A percentile compares a stretch with the other conserved stretches of the same genome.
phyloP scores from a whole-genome alignment of 2,329 filamentous ascomycete genomes.

The Sporothrix humicola region DNA sequence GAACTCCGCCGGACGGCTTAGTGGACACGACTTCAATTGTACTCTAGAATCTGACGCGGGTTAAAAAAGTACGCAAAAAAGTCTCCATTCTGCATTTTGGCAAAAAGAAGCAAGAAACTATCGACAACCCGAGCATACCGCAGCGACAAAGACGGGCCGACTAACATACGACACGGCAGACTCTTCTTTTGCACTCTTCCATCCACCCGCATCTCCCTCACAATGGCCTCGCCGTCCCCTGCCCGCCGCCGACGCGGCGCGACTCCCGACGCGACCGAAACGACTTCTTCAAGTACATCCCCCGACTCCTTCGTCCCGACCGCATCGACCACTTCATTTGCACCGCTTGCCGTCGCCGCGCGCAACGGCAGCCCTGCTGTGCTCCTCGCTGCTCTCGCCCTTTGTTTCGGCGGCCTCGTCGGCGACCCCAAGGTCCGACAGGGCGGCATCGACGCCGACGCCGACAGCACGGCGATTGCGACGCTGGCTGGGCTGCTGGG shows the following conservation, averaged over 20 bases:
- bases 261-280: not conserved
- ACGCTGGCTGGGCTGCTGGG: slow-evolving; percentile 44
- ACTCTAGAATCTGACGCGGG: not conserved
- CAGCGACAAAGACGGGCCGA: not conserved
- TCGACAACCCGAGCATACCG: not conserved
- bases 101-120: not conserved
- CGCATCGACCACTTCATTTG: slow-evolving; percentile 23
- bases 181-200: not conserved
- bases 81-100: not conserved
- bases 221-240: slow-evolving; percentile 21
- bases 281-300: not conserved
- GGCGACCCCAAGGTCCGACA: slow-evolving; percentile 8
- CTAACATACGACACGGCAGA: not conserved
- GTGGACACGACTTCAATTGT: slow-evolving; percentile 1
- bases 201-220: not conserved
- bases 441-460: slow-evolving; percentile 24
- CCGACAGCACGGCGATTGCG: slow-evolving; percentile 36
- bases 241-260: slow-evolving; percentile 33
- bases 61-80: slow-evolving; percentile 1
- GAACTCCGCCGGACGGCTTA: not conserved
- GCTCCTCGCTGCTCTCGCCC: slow-evolving; percentile 41
- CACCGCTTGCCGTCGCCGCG: slow-evolving; percentile 41
- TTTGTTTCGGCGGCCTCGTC: slow-evolving; percentile 44
- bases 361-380: slow-evolving; percentile 43
- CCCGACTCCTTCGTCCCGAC: slow-evolving; percentile 29